Percentiles rank a stretch among this genome's conserved stretches.
These are phyloP conservation scores for Zarea fungicola DNA, from an alignment of 2,329 filamentous ascomycete species.

Conservation along the genomic window DNA sequence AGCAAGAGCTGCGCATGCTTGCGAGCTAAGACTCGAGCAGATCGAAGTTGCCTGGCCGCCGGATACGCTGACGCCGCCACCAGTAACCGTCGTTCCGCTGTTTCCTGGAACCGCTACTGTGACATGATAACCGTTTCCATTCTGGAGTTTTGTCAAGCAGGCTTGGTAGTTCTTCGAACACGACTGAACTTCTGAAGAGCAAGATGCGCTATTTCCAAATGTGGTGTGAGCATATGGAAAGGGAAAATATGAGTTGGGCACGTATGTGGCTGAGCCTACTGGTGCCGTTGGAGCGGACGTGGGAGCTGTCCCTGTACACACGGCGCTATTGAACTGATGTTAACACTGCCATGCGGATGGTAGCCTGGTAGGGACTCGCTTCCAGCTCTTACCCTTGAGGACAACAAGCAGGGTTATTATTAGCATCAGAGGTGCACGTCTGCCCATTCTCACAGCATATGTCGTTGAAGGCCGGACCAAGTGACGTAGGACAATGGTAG, in stretches of 20 bases:
- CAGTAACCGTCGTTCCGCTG: conserved; percentile 47
- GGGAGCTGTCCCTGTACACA: conserved; percentile 53
- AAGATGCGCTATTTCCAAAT: conserved; percentile 46
- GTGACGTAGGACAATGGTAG: conserved; percentile 43
- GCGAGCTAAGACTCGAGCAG: conserved; percentile 50
- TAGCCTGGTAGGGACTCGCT: background rate
- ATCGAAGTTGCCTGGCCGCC: conserved; percentile 46
- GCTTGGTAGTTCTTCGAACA: conserved; percentile 50
- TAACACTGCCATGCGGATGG: conserved; percentile 10
- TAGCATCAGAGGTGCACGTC: conserved; percentile 43
- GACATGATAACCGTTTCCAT: conserved; percentile 41
- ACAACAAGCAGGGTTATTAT: conserved; percentile 48
- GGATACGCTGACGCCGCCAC: conserved; percentile 37
- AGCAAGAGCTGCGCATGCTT: conserved; percentile 44
- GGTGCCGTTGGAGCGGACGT: conserved; percentile 32
- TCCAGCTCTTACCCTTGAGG: conserved; percentile 37
- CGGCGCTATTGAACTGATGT: conserved; percentile 34
- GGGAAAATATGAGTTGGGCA: conserved; percentile 53
- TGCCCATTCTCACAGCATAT: conserved; percentile 50
- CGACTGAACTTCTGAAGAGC: conserved; percentile 44
- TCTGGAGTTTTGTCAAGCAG: conserved; percentile 46
- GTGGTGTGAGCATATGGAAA: conserved; percentile 54
- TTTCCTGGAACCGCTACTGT: conserved; percentile 52
- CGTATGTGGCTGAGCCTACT: conserved; percentile 42
- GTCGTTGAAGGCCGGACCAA: conserved; percentile 41